Evolutionary conservation across 1,139 yeast species (phyloP), one percentile per base, ranked within the genome.

Genomic region (Kodamaea suecica): DNA sequence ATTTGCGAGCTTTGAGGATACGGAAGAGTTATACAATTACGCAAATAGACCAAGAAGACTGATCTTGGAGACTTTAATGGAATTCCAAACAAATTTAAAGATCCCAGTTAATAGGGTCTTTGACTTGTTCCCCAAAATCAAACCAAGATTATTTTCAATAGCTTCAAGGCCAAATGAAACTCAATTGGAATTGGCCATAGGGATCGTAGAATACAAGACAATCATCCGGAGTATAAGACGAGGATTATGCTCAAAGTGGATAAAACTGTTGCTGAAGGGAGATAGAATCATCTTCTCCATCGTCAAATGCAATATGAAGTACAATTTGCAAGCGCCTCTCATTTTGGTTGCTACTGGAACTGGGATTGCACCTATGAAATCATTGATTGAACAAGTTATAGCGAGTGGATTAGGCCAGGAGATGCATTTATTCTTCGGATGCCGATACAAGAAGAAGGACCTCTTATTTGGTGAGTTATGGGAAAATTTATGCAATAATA

Each of bases 11-110:
- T 70, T 81, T 36, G 78, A 80, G 35, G 88, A 84, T 33, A 72
- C 77, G 14, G 90, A 90, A 50, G 96, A 86, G 40, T 59, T 90
- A 30, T 90, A 80, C 54, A 80, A 92, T 54, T 92, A 92, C 56
- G 95, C 95, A 11, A 84, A 87, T 52, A 66, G 97, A 42, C 97
- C 98, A 7, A 71, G 96, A 45, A 63, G 99, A 47, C 88, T 95
- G 40, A 74, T 90, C 6, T 56, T 87, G 17, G 99, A 92, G 55
- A 85, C 87, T 0, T 57, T 92, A 8, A 70, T 78, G 33, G 99
- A 92, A 53, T 92, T 92, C 52, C 77, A 74, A 42, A 73, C 85
- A 7, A 67, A 69, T 43, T 66, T 92, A 30, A 68, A 60, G 31
- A 78, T 92, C 17, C 97, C 98, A 0, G 54, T 84, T 26, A 80